Conservation (phyloP, 2,329 filamentous ascomycete species). For the Paraphaeosphaeria minitans region DNA sequence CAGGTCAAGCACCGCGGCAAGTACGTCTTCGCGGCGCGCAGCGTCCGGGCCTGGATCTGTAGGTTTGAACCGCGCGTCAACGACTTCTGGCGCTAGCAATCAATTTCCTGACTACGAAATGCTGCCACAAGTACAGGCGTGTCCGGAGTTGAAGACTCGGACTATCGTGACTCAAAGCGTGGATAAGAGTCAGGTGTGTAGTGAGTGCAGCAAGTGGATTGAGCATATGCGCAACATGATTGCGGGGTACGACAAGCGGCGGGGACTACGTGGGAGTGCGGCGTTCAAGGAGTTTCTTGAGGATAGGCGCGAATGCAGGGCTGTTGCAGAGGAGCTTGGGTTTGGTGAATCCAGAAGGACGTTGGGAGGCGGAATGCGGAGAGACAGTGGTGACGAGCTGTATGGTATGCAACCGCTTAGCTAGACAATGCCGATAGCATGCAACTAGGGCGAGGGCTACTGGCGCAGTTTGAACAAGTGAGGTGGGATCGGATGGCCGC, state of each 20-base stretch:
- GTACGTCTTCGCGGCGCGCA: constrained; percentile 25
- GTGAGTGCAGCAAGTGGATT: constrained; percentile 34
- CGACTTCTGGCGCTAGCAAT: constrained; percentile 20
- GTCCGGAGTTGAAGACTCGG: constrained; percentile 23
- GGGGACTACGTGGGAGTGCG: constrained; percentile 34
- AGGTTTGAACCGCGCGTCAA: constrained; percentile 19
- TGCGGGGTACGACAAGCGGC: constrained; percentile 35
- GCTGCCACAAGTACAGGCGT: constrained; percentile 19
- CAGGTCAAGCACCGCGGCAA: constrained; percentile 23
- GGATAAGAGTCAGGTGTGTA: constrained; percentile 32
- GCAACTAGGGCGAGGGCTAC: background rate
- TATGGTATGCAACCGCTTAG: background rate
- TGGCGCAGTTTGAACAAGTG: background rate
- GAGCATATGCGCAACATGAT: constrained; percentile 40
- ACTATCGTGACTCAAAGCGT: constrained; percentile 31
- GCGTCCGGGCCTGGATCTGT: constrained; percentile 22
- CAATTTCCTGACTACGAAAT: constrained; percentile 35
- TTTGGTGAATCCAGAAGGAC: background rate
- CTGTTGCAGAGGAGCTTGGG: constrained; percentile 11
- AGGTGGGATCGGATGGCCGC: constrained; percentile 4
- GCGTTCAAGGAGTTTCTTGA: constrained; percentile 40
- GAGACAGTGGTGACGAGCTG: background rate
- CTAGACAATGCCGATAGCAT: background rate
- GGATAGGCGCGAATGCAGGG: constrained; percentile 26
- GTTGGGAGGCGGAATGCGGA: constrained; percentile 10